Conservation (phyloP, 768 basidiomycete species). For the Lepiota venenata region DNA sequence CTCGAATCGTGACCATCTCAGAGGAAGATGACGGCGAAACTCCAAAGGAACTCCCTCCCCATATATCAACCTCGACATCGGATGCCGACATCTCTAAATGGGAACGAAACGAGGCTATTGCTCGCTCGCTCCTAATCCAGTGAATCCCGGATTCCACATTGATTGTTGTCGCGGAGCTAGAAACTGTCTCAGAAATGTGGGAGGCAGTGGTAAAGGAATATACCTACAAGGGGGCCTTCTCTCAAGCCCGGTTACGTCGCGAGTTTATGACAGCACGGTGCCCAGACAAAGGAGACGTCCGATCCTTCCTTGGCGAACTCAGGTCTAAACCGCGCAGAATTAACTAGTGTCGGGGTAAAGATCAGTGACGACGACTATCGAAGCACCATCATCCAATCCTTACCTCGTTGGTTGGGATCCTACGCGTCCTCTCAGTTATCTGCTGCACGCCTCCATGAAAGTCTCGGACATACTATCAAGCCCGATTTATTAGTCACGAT, state of each 20-base stretch:
- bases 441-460: constrained; percentile 12
- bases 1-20: too few species aligned
- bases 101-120: constrained; percentile 32
- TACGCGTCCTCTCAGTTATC: constrained; percentile 24
- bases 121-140: constrained; percentile 27
- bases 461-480: constrained; percentile 11
- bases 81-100: constrained; percentile 14
- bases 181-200: constrained; percentile 27
- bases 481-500: constrained; percentile 21
- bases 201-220: constrained; percentile 26
- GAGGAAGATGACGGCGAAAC: constrained; percentile 6
- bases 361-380: constrained; percentile 28
- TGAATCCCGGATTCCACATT: constrained; percentile 28
- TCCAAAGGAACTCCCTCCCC: too few species aligned
- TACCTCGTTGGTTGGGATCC: constrained; percentile 23
- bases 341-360: constrained; percentile 24
- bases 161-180: constrained; percentile 19
- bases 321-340: constrained; percentile 19
- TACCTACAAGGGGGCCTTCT: constrained; percentile 27
- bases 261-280: too few species aligned
- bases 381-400: constrained; percentile 27
- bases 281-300: constrained; percentile 23
- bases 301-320: constrained; percentile 24
- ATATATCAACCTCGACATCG: too few species aligned
- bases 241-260: constrained; percentile 26